Evolutionary conservation across 495 filamentous ascomycete genomes (phyloP), one percentile per base, ranked within the genome.

Genomic region (Aspergillus sclerotiicarbonarius): DNA sequence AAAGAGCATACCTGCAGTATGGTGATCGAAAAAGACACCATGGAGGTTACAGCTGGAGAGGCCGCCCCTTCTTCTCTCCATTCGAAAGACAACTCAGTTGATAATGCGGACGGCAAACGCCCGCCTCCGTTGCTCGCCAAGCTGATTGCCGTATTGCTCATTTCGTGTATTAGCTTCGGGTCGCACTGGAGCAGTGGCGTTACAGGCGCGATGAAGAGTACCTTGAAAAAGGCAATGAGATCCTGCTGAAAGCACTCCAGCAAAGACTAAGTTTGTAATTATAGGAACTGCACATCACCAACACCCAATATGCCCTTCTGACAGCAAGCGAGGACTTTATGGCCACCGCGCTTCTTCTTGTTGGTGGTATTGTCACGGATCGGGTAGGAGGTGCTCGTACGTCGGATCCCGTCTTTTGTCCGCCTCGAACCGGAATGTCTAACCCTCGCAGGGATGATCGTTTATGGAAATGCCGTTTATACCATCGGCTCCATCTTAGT

Each of bases 301-400:
- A 80, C 56, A 67, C 66, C 9, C 72, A 77, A 44, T 80, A 71
- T 58, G 71, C 75, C 0, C 70, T 76, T 3, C 62, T 80, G 1
- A 73, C 76, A 63, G 73, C 74, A 0, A 78, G 73, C 37, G 76
- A 78, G 58, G 70, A 78, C 58, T 80, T 77, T 47, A 80, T 80
- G 71, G 70, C 71, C 1, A 77, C 74, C 0, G 59, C 73, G 0
- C 61, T 78, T n/a, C 57, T 77, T n/a, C 58, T 75, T n/a, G 57
- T 73, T 19, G 77, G 71, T 48, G 76, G 77, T 15, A 60, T 76
- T 6, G 58, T 76, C 16, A 78, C 74, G 2, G 77, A 80, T 63
- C 69, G 77, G 15, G 57, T 78, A 21, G 75, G 77, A 13, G 77
- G 74, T 44, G 77, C 77, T 46, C 66, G 75, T 73, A 57, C 25